phyloP scores from a whole-genome alignment of 768 basidiomycete species.

The Mycena albidolilacea region DNA sequence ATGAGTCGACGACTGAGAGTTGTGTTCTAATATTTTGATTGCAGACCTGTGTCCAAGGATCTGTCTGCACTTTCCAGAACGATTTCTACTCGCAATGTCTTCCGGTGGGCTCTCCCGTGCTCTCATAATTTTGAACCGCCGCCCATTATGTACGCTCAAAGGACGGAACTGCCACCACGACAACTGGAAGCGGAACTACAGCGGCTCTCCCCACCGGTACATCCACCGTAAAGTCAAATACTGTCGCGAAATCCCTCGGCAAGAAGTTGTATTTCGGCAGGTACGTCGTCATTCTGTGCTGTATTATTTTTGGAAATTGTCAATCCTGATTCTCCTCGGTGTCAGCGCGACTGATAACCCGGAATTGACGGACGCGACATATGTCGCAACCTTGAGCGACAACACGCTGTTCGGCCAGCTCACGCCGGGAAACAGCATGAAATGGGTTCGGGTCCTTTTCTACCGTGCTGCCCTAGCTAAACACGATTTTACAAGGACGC shows the following conservation, averaged over 20 bases:
- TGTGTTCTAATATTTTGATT: not conserved
- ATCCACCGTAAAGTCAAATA: slow-evolving; percentile 49
- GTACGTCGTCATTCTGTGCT: slow-evolving; percentile 4
- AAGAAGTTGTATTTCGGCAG: slow-evolving; percentile 64
- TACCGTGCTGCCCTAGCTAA: not conserved
- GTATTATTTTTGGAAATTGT: not conserved
- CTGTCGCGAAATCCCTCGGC: slow-evolving; percentile 51
- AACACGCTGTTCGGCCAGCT: slow-evolving; percentile 58
- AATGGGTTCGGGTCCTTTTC: slow-evolving; percentile 59
- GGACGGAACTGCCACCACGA: slow-evolving; percentile 17
- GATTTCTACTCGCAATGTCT: slow-evolving; percentile 34
- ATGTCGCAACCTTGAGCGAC: slow-evolving; percentile 55
- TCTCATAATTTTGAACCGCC: not conserved
- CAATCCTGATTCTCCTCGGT: not conserved
- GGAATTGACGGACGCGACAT: slow-evolving; percentile 57
- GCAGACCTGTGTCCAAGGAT: slow-evolving; percentile 22
- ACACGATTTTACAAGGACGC: slow-evolving; percentile 55
- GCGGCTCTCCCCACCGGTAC: slow-evolving; percentile 41
- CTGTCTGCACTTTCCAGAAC: slow-evolving; percentile 22
- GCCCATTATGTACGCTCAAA: not conserved
- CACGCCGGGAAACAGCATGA: slow-evolving; percentile 65
- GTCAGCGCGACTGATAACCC: slow-evolving; percentile 59
- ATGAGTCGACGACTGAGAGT: no score
- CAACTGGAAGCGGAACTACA: slow-evolving; percentile 20
- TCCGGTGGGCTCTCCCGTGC: slow-evolving; percentile 1